Conservation (phyloP, 2,329 filamentous ascomycete genomes). For the Colletotrichum filicis region DNA sequence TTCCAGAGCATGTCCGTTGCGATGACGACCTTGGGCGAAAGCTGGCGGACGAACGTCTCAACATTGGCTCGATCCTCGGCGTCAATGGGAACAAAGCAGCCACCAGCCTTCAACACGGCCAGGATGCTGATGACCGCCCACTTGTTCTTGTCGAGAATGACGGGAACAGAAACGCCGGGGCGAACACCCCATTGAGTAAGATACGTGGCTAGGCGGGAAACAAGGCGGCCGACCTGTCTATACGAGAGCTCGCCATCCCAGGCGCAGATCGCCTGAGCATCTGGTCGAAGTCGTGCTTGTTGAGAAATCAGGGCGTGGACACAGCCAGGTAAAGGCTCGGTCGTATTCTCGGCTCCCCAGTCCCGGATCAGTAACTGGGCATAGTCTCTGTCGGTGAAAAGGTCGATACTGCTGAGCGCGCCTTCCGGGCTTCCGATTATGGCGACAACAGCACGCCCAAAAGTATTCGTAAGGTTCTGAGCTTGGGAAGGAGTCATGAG, state of each 20-base stretch:
- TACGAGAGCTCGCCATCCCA: constrained; percentile 59
- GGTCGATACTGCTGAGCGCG: constrained; percentile 57
- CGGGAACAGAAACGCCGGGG: constrained; percentile 67
- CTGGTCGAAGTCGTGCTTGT: constrained; percentile 50
- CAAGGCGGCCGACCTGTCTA: constrained; percentile 49
- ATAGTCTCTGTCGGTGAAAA: constrained; percentile 67
- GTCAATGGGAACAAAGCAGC: constrained; percentile 62
- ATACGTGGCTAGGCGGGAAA: constrained; percentile 52
- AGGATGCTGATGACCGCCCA: constrained; percentile 77
- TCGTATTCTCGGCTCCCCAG: constrained; percentile 50
- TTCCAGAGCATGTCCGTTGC: constrained; percentile 54
- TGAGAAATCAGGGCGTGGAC: constrained; percentile 58
- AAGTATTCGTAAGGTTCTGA: constrained; percentile 60
- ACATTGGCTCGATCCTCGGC: constrained; percentile 54
- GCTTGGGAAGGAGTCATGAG: constrained; percentile 56
- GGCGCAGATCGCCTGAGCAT: constrained; percentile 53
- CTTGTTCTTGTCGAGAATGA: constrained; percentile 76
- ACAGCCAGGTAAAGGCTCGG: constrained; percentile 52
- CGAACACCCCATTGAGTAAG: constrained; percentile 63
- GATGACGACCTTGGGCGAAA: constrained; percentile 56
- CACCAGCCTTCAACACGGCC: constrained; percentile 71
- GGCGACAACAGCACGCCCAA: constrained; percentile 61
- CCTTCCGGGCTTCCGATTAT: constrained; percentile 55
- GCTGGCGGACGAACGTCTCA: constrained; percentile 53
- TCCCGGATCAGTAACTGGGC: constrained; percentile 65